A percentile compares a stretch with the other conserved stretches of the same genome.
phyloP scores from a whole-genome alignment of 2,329 filamentous ascomycete genomes.

The Sphaceloma murrayae region DNA sequence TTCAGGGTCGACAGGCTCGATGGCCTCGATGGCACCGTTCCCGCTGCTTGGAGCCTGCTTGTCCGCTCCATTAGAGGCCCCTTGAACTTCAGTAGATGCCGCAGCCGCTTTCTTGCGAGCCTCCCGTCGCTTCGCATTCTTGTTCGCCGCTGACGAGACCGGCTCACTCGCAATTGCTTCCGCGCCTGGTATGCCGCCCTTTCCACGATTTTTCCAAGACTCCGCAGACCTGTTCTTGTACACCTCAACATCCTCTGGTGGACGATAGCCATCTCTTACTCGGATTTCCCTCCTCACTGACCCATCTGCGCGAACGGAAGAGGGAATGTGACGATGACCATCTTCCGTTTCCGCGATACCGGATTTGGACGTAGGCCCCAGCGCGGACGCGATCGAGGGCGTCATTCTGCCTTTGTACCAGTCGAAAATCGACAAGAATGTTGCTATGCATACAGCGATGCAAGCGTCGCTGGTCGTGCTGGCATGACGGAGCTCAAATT shows the following conservation, averaged over 20 bases:
- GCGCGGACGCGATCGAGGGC: slow-evolving; percentile 32
- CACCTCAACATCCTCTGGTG: slow-evolving; percentile 88
- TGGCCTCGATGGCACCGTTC: slow-evolving; percentile 15
- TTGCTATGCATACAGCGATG: no score
- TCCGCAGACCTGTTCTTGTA: slow-evolving; percentile 91
- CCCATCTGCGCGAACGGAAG: slow-evolving; percentile 77
- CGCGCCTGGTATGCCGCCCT: slow-evolving; percentile 64
- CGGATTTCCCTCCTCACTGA: slow-evolving; percentile 90
- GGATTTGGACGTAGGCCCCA: slow-evolving; percentile 54
- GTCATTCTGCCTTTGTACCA: no score
- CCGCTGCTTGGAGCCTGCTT: no score
- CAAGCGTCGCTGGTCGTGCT: no score
- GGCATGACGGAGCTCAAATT: no score
- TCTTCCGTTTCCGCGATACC: slow-evolving; percentile 61
- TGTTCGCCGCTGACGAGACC: slow-evolving; percentile 50
- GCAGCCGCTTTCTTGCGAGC: slow-evolving; percentile 52
- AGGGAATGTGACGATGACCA: slow-evolving; percentile 81
- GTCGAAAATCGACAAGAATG: no score
- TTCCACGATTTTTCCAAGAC: slow-evolving; percentile 67
- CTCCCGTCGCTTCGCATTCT: slow-evolving; percentile 76
- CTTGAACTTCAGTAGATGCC: slow-evolving; percentile 22
- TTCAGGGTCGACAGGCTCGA: slow-evolving; percentile 53
- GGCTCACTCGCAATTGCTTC: slow-evolving; percentile 44
- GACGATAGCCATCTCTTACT: slow-evolving; percentile 84
- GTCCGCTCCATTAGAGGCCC: slow-evolving; percentile 21